Evolutionary conservation across 768 basidiomycete genomes (phyloP).

Genomic region (Pleurotus salmoneostramineus): DNA sequence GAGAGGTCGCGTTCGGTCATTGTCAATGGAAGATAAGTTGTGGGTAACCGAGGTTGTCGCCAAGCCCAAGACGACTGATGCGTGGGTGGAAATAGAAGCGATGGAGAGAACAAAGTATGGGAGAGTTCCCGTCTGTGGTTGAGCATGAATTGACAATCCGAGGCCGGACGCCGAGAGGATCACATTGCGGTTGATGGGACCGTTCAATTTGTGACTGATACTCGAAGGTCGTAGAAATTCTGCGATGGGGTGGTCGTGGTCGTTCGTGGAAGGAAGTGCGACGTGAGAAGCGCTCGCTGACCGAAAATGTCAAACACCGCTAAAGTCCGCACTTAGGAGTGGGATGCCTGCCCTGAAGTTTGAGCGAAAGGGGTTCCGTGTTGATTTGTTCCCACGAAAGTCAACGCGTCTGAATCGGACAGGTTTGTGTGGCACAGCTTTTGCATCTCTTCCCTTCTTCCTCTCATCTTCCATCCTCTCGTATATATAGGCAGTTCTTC

Average conservation of each 20-base stretch:
- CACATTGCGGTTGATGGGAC: background rate
- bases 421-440: background rate
- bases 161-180: background rate
- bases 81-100: background rate
- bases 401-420: slow-evolving; percentile 8
- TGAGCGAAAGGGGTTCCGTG: slow-evolving; percentile 2
- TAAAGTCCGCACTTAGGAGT: background rate
- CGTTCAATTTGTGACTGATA: background rate
- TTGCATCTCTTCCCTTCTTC: background rate
- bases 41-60: background rate
- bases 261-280: background rate
- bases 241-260: background rate
- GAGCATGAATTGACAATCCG: background rate
- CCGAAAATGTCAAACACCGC: slow-evolving; percentile 1
- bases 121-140: background rate
- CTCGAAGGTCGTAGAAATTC: background rate
- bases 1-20: too few relatives aligned
- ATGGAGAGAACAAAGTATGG: background rate
- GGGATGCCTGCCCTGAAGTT: slow-evolving; percentile 5
- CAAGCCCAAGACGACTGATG: background rate
- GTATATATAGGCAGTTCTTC: slow-evolving; percentile 6
- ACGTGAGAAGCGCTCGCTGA: background rate
- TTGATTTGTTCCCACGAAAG: background rate
- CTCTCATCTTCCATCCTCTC: slow-evolving; percentile 1
- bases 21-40: background rate